A percentile compares a stretch with the other conserved stretches of the same genome.
Evolutionary conservation across 805 yeast species (phyloP).

Genomic region (Saccharomycopsis fodiens): DNA sequence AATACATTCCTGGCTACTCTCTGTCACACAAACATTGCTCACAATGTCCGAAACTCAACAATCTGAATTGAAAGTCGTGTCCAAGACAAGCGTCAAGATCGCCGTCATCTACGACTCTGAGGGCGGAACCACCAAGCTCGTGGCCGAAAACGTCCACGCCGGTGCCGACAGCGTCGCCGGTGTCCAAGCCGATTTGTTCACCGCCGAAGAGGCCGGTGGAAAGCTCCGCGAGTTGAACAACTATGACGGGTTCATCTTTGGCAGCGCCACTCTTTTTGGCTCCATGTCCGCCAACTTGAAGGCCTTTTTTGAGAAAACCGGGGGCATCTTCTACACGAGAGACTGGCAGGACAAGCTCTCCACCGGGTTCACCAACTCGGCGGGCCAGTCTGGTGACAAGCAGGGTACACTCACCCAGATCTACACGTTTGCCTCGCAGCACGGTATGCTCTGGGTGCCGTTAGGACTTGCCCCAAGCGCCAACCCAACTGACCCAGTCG

Average conservation of each 20-base stretch:
- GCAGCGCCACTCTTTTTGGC: conserved; percentile 18
- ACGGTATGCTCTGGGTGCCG: conserved; percentile 21
- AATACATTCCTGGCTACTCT: too few relatives aligned
- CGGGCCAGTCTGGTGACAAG: conserved; percentile 17
- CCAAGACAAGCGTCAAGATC: conserved; percentile 12
- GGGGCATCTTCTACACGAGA: not conserved
- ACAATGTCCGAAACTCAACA: not conserved
- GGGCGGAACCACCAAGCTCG: conserved; percentile 11
- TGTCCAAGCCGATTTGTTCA: conserved; percentile 10
- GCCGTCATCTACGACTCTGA: conserved; percentile 22
- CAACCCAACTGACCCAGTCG: conserved; percentile 21
- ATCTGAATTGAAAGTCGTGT: not conserved
- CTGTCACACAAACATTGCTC: not conserved
- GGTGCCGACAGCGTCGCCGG: conserved; percentile 7
- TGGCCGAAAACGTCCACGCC: conserved; percentile 12
- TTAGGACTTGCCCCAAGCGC: conserved; percentile 19
- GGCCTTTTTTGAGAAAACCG: conserved; percentile 11
- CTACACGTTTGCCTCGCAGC: conserved; percentile 13
- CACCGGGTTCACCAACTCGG: conserved; percentile 17
- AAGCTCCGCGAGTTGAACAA: conserved; percentile 1
- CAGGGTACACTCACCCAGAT: conserved; percentile 7
- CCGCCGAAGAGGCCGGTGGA: conserved; percentile 11
- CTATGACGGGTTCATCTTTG: conserved; percentile 17
- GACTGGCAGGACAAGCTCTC: conserved; percentile 16
- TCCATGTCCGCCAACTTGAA: conserved; percentile 12